These are phyloP conservation scores for Cantharellus cinnabarinus DNA, from an alignment of 768 basidiomycete species.

Conservation along the genomic window DNA sequence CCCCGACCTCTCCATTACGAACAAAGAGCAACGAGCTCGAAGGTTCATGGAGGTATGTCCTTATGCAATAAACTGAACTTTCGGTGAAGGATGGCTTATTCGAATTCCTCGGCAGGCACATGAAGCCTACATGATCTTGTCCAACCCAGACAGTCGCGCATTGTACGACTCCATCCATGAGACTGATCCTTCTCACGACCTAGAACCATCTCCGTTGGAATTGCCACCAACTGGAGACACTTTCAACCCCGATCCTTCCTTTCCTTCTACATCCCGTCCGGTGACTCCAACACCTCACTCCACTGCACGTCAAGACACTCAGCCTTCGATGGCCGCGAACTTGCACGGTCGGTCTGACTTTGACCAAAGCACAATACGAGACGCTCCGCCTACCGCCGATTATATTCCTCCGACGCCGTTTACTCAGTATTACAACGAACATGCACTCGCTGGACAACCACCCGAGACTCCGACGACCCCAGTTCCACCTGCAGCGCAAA, in stretches of 20 bases:
- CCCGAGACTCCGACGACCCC: too few species aligned
- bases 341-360: too few species aligned
- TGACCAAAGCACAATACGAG: too few species aligned
- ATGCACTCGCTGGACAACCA: too few species aligned
- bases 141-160: not conserved
- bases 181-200: not conserved
- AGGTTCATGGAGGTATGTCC: slow-evolving; percentile 1
- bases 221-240: not conserved
- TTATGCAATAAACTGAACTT: not conserved
- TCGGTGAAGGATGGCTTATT: too few species aligned
- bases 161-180: not conserved
- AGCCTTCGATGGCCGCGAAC: too few species aligned
- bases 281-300: too few species aligned
- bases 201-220: too few species aligned
- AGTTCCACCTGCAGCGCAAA: not conserved
- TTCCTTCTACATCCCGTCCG: not conserved
- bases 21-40: not conserved
- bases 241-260: not conserved
- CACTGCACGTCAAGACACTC: too few species aligned
- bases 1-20: not conserved
- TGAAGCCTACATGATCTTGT: not conserved
- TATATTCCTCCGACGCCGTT: not conserved
- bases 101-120: not conserved
- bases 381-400: not conserved
- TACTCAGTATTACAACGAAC: not conserved